Evolutionary conservation across 1,139 yeast genomes (phyloP).

Genomic region (Pichia sorboxylosa): DNA sequence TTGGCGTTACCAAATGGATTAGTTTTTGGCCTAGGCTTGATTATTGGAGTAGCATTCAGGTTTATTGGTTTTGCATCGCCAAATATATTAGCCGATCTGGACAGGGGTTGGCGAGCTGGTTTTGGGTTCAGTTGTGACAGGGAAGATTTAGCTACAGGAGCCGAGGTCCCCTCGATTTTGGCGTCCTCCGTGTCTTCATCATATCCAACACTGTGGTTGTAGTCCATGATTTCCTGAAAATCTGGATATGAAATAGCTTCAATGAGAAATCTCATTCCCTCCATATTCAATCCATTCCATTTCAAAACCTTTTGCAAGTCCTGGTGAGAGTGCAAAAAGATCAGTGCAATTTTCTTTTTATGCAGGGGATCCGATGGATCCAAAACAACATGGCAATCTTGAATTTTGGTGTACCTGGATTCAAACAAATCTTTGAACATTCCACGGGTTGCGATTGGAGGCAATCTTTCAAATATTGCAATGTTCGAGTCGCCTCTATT

Average conservation of each 20-base stretch:
- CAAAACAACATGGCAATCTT: conserved; percentile 18
- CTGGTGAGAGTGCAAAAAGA: conserved; percentile 15
- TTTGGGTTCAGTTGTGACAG: background rate
- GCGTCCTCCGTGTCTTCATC: conserved; percentile 20
- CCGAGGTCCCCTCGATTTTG: conserved; percentile 7
- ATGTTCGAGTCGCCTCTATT: conserved; percentile 17
- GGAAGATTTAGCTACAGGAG: no score
- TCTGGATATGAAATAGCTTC: conserved; percentile 11
- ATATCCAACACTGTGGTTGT: conserved; percentile 17
- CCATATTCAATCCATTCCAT: conserved; percentile 22
- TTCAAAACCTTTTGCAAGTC: conserved; percentile 23
- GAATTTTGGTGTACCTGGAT: conserved; percentile 20
- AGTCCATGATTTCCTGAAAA: conserved; percentile 12
- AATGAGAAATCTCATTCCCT: conserved; percentile 17
- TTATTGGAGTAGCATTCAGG: background rate
- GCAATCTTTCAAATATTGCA: conserved; percentile 21
- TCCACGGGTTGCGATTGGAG: conserved; percentile 17
- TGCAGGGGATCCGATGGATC: conserved; percentile 17
- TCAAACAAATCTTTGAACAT: conserved; percentile 21
- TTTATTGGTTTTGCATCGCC: background rate
- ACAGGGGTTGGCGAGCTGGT: background rate
- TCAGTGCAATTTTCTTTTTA: conserved; percentile 21
- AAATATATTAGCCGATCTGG: background rate
- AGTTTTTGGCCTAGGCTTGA: background rate
- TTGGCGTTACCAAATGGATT: conserved; percentile 4